phyloP scores from a whole-genome alignment of 2,329 filamentous ascomycete species.

The Colletotrichum caudatum region DNA sequence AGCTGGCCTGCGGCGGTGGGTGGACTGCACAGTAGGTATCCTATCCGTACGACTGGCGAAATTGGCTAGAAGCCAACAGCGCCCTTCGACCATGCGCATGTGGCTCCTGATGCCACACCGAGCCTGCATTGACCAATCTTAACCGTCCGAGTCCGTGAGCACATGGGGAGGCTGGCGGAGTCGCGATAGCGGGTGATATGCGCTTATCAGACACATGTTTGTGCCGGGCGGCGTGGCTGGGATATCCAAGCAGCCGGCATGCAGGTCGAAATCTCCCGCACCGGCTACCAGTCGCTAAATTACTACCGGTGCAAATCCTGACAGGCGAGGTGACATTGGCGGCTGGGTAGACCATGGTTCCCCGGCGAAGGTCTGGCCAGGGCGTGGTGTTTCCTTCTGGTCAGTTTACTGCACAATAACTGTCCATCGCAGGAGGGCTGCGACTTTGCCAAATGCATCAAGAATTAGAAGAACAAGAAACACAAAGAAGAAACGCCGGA shows the following conservation, averaged over 20 bases:
- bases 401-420: slow-evolving; percentile 10
- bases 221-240: slow-evolving; percentile 19
- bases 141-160: slow-evolving; percentile 10
- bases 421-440: not conserved
- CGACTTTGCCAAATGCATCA: slow-evolving; percentile 23
- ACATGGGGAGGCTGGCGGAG: not conserved
- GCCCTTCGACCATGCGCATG: slow-evolving; percentile 17
- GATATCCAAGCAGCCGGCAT: slow-evolving; percentile 22
- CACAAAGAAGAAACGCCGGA: slow-evolving; percentile 13
- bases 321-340: not conserved
- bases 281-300: slow-evolving; percentile 28
- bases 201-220: slow-evolving; percentile 32
- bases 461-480: slow-evolving; percentile 6
- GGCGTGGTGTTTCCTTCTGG: slow-evolving; percentile 18
- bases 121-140: slow-evolving; percentile 12
- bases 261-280: slow-evolving; percentile 37
- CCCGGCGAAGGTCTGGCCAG: slow-evolving; percentile 17
- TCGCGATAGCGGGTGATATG: slow-evolving; percentile 5
- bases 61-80: slow-evolving; percentile 10
- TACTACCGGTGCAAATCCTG: not conserved
- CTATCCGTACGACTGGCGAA: not conserved
- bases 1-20: slow-evolving; percentile 23
- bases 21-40: not conserved
- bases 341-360: slow-evolving; percentile 3
- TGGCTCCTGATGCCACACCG: slow-evolving; percentile 25